phyloP scores from a whole-genome alignment of 2,329 filamentous ascomycete genomes.

The Fusarium robinianum region DNA sequence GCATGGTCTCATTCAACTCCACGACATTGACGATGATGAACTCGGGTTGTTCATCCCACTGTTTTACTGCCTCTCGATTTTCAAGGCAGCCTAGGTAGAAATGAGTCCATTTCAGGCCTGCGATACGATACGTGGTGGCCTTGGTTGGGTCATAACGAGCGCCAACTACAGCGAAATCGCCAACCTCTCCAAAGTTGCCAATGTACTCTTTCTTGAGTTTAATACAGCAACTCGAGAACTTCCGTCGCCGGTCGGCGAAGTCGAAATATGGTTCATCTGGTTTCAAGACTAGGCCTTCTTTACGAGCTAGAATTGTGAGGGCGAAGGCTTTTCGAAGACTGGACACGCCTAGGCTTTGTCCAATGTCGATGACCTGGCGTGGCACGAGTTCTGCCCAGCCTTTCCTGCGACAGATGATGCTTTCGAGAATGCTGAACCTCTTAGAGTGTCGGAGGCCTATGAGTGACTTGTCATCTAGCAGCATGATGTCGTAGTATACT shows the following conservation, averaged over 20 bases:
- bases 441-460: constrained; percentile 59
- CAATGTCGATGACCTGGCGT: constrained; percentile 70
- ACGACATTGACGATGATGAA: constrained; percentile 72
- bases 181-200: constrained; percentile 75
- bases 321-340: constrained; percentile 69
- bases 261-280: constrained; percentile 79
- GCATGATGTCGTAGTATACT: constrained; percentile 62
- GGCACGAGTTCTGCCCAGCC: constrained; percentile 71
- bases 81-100: constrained; percentile 79
- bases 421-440: constrained; percentile 62
- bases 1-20: constrained; percentile 56
- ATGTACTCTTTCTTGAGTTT: constrained; percentile 91
- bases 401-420: constrained; percentile 54
- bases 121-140: constrained; percentile 59
- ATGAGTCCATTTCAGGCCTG: constrained; percentile 71
- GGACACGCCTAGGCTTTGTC: constrained; percentile 52
- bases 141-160: constrained; percentile 70
- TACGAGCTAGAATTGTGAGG: constrained; percentile 64
- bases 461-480: constrained; percentile 58
- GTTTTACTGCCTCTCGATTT: constrained; percentile 65
- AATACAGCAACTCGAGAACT: constrained; percentile 62
- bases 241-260: constrained; percentile 44
- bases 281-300: constrained; percentile 83
- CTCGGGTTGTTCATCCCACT: constrained; percentile 55
- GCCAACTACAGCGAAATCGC: constrained; percentile 80